Evolutionary conservation across 2,329 filamentous ascomycete species (phyloP).

Genomic region (Colletotrichum gigasporum): DNA sequence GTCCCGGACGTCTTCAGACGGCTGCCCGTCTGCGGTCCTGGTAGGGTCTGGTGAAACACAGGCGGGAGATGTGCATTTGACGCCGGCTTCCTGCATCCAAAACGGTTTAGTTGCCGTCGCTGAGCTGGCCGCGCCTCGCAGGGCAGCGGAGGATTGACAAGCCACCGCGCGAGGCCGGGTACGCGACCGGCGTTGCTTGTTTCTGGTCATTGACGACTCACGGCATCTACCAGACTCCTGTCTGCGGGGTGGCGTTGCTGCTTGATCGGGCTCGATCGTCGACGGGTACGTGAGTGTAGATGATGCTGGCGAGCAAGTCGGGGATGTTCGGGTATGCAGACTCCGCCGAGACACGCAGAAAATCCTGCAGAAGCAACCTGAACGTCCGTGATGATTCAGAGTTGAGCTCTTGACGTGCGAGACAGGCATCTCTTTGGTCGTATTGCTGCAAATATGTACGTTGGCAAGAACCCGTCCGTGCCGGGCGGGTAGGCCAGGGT

Average conservation of each 20-base stretch:
- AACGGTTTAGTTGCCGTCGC: conserved; percentile 18
- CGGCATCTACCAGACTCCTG: background rate
- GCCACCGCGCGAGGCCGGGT: background rate
- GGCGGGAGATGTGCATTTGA: conserved; percentile 24
- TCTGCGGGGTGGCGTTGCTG: background rate
- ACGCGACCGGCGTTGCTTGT: background rate
- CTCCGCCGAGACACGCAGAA: conserved; percentile 26
- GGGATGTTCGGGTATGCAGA: conserved; percentile 18
- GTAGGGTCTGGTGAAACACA: conserved; percentile 12
- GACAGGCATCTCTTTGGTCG: background rate
- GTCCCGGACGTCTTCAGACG: conserved; percentile 3
- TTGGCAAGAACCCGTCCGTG: conserved; percentile 2
- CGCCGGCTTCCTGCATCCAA: conserved; percentile 6
- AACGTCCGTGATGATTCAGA: conserved; percentile 3
- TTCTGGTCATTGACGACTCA: background rate
- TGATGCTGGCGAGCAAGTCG: conserved; percentile 15
- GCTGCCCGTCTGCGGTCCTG: background rate
- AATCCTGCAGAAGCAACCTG: conserved; percentile 13
- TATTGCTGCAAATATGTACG: background rate
- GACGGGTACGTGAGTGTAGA: background rate
- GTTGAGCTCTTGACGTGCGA: background rate
- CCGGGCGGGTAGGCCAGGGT: background rate
- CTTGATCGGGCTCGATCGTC: conserved; percentile 2
- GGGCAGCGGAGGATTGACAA: conserved; percentile 16
- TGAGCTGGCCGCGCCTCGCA: conserved; percentile 28